phyloP scores from a whole-genome alignment of 2,329 filamentous ascomycete species.

The Zasmidium angulare region DNA sequence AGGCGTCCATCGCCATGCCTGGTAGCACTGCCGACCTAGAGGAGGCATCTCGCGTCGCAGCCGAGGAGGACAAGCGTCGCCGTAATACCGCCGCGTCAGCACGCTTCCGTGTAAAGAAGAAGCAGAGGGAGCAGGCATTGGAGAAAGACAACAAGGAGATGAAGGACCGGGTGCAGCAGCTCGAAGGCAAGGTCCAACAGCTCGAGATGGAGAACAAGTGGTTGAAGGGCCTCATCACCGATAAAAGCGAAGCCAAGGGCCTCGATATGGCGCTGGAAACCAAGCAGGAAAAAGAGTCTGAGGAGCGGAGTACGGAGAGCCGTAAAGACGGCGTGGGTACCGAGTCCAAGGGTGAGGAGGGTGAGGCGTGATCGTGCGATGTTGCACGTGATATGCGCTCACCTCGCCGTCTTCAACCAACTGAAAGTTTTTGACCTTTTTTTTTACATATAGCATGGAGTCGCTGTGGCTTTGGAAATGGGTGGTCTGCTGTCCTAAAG shows the following conservation, averaged over 20 bases:
- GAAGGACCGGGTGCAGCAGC: slow-evolving; percentile 46
- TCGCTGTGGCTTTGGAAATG: background rate
- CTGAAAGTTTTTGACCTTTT: background rate
- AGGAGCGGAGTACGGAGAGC: slow-evolving; percentile 30
- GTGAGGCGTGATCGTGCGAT: slow-evolving; percentile 3
- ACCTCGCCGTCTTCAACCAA: background rate
- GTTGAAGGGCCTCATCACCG: slow-evolving; percentile 53
- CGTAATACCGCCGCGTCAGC: slow-evolving; percentile 55
- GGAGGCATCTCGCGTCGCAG: slow-evolving; percentile 47
- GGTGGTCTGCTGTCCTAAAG: background rate
- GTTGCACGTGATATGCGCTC: background rate
- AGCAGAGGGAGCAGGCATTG: slow-evolving; percentile 53
- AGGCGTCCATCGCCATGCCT: slow-evolving; percentile 38
- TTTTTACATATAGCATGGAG: background rate
- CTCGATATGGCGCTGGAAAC: slow-evolving; percentile 23
- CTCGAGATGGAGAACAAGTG: slow-evolving; percentile 55
- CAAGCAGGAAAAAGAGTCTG: slow-evolving; percentile 26
- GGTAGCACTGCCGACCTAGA: slow-evolving; percentile 41
- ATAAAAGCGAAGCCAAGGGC: slow-evolving; percentile 43
- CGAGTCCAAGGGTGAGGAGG: slow-evolving; percentile 2
- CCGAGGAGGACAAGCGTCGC: slow-evolving; percentile 55
- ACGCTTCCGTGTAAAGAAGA: slow-evolving; percentile 57
- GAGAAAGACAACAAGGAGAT: slow-evolving; percentile 54
- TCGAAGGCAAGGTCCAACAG: slow-evolving; percentile 49
- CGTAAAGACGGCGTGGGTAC: slow-evolving; percentile 33